Conservation (phyloP, 495 filamentous ascomycete genomes). For the Trichoderma gamsii region DNA sequence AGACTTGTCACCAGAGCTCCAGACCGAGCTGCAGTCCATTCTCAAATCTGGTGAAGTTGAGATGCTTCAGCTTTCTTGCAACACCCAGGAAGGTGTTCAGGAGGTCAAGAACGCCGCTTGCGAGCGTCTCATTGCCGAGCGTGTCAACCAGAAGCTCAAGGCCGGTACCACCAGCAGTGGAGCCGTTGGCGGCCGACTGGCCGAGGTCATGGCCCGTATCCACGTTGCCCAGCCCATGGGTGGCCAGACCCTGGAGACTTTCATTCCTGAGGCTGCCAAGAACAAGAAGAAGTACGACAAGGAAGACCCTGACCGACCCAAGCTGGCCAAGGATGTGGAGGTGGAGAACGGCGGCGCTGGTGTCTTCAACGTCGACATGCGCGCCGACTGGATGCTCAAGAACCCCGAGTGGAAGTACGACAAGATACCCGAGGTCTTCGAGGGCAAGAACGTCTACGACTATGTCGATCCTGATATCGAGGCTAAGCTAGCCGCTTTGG, state of each 20-base stretch:
- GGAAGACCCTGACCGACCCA: conserved; percentile 72
- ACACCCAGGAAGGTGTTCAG: conserved; percentile 89
- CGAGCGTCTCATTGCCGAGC: conserved; percentile 83
- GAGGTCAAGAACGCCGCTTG: conserved; percentile 92
- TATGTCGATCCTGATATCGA: conserved; percentile 97
- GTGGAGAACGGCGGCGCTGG: conserved; percentile 90
- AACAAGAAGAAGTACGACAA: conserved; percentile 80
- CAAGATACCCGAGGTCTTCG: conserved; percentile 84
- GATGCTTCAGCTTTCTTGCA: conserved; percentile 85
- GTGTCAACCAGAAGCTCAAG: conserved; percentile 93
- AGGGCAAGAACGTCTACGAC: conserved; percentile 95
- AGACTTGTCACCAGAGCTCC: conserved; percentile 75
- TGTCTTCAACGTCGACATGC: conserved; percentile 89
- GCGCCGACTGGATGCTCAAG: conserved; percentile 76
- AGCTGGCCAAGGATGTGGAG: conserved; percentile 79
- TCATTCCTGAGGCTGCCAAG: conserved; percentile 82
- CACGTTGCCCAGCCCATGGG: conserved; percentile 90
- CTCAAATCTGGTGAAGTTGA: conserved; percentile 83
- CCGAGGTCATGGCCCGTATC: conserved; percentile 84
- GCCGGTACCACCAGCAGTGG: conserved; percentile 70
- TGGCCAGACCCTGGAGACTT: conserved; percentile 69
- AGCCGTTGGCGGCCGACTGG: conserved; percentile 67
- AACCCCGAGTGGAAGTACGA: conserved; percentile 91
- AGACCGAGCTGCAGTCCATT: conserved; percentile 69
- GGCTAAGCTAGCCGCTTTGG: conserved; percentile 77